Conservation (phyloP, 2,329 filamentous ascomycete species). For the Cercospora zeina region DNA sequence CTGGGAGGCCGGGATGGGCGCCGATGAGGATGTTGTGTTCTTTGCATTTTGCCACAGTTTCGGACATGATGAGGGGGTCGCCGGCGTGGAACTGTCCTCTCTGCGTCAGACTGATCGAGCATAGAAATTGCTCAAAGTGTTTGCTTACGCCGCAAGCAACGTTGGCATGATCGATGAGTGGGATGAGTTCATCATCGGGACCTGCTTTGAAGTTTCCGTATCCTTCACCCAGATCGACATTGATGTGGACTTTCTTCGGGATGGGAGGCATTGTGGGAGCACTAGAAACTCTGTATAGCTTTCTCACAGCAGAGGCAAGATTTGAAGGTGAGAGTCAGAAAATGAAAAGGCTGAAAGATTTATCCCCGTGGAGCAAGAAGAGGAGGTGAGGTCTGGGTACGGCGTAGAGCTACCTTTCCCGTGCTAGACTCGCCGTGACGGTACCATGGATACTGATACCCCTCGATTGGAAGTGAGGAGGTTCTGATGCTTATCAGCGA, state of each 20-base stretch:
- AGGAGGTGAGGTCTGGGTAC: constrained; percentile 17
- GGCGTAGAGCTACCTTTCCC: constrained; percentile 11
- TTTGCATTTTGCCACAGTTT: constrained; percentile 61
- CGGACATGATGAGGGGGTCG: constrained; percentile 64
- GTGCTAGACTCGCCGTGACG: constrained; percentile 8
- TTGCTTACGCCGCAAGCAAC: constrained; percentile 50
- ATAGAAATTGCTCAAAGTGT: neutral
- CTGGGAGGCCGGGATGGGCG: constrained; percentile 65
- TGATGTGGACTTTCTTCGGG: constrained; percentile 55
- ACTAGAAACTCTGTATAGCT: neutral
- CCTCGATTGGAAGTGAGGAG: constrained; percentile 16
- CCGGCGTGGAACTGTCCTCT: constrained; percentile 43
- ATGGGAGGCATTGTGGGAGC: constrained; percentile 50
- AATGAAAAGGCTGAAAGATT: neutral
- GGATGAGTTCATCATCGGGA: constrained; percentile 62
- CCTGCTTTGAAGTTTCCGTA: constrained; percentile 56
- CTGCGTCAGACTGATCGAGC: neutral
- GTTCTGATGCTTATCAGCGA: constrained; percentile 27
- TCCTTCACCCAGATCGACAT: constrained; percentile 56
- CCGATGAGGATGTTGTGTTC: constrained; percentile 58
- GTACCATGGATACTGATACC: constrained; percentile 6
- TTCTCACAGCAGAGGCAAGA: neutral
- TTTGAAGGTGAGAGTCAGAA: neutral
- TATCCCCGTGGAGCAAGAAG: neutral
- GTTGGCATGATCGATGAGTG: constrained; percentile 63